A percentile compares a stretch with the other conserved stretches of the same genome.
Conservation (phyloP, 108 stramenopile species). For the Ochromonas danica region DNA sequence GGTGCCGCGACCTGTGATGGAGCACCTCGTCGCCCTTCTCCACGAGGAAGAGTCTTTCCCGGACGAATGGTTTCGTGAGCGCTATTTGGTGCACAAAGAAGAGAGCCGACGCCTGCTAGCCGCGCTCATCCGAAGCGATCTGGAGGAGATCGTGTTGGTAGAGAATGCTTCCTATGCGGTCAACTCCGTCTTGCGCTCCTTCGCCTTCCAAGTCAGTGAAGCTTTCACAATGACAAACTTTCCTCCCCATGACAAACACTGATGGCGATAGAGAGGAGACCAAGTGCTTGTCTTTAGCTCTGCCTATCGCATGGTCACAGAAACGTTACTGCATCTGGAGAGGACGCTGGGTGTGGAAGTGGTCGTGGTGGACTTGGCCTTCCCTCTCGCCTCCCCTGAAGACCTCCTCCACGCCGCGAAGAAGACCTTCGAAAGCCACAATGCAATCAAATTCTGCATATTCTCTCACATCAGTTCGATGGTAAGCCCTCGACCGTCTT, state of each 20-base stretch:
- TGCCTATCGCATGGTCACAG: constrained; percentile 9
- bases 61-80: constrained; percentile 17
- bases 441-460: not conserved
- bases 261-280: constrained; percentile 21
- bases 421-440: not conserved
- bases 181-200: not conserved
- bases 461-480: constrained; percentile 22
- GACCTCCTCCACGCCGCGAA: not conserved
- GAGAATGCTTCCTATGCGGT: constrained; percentile 23
- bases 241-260: no score
- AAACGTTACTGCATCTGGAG: not conserved
- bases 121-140: not conserved
- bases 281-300: constrained; percentile 6
- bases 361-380: not conserved
- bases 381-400: not conserved
- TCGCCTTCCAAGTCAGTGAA: not conserved
- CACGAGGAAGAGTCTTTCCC: not conserved
- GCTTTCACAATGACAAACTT: no score
- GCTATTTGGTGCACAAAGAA: not conserved
- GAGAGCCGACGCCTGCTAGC: not conserved
- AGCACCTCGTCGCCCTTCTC: not conserved
- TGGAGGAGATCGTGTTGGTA: not conserved
- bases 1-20: not conserved
- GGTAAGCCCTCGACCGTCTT: not conserved
- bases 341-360: not conserved